Conservation (phyloP, 352 stramenopile genomes). For the Halophytophthora polymorphica region DNA sequence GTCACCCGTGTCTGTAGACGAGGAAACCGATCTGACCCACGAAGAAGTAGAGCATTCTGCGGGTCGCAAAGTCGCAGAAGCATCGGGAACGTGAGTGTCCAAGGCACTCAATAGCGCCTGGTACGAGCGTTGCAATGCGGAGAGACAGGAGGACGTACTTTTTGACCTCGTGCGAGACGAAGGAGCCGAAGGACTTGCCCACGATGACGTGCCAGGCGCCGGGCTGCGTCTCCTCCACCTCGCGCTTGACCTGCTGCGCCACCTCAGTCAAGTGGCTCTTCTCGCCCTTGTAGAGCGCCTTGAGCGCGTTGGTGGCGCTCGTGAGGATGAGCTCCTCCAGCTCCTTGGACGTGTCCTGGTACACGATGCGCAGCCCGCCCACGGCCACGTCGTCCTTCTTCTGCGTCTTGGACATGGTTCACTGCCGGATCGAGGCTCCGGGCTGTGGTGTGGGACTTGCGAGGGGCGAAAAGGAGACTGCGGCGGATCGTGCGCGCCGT, state of each 20-base stretch:
- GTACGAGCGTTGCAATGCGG: background rate
- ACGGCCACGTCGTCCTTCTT: constrained; percentile 82
- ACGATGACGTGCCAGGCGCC: constrained; percentile 84
- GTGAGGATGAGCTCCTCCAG: constrained; percentile 67
- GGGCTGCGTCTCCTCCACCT: constrained; percentile 62
- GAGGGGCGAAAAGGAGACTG: too few species aligned
- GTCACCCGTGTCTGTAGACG: constrained; percentile 66
- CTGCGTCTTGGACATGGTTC: constrained; percentile 62
- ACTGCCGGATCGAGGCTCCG: background rate
- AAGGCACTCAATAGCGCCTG: background rate
- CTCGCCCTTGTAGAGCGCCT: constrained; percentile 81
- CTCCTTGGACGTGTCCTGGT: constrained; percentile 66
- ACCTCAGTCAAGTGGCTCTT: constrained; percentile 83
- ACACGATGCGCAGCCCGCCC: constrained; percentile 62
- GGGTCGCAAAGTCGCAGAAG: constrained; percentile 3
- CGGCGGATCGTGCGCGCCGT: too few species aligned
- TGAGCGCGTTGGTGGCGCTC: constrained; percentile 77
- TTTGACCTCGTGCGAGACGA: constrained; percentile 84
- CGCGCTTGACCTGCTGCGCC: constrained; percentile 76
- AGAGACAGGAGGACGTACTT: constrained; percentile 36
- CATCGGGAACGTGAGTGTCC: constrained; percentile 2
- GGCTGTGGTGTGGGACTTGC: too few species aligned
- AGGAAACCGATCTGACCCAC: constrained; percentile 78
- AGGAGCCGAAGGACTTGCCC: constrained; percentile 83
- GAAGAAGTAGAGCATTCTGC: constrained; percentile 83